Base-by-base conservation (phyloP, 2,329 filamentous ascomycete genomes). In the Paecilomyces sp. region DNA sequence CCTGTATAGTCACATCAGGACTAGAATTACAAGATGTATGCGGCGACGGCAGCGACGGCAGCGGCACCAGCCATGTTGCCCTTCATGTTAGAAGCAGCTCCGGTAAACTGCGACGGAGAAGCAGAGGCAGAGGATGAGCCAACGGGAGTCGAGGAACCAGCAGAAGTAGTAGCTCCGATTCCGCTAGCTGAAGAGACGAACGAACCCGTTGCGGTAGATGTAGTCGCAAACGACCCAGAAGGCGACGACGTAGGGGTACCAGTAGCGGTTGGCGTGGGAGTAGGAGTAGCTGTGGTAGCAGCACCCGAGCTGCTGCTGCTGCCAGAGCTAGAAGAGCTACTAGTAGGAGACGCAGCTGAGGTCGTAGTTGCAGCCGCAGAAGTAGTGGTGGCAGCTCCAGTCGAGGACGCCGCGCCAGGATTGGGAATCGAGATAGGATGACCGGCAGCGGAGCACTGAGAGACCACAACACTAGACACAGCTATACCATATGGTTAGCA, bases 391-490 rank as follows among this genome's bases (percentile, higher is more conserved):
- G 51, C 15, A 15, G 51, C 11, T 11, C 11, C 24, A 47, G 64
- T 60, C 24, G 56, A 59, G n/a, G 24, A 57, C 22, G 56, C 61
- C 28, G 50, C 60, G 11, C 59, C 64, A 52, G 74, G 61, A 6
- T 71, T 66, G 12, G 74, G 72, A n/a, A 77, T 55, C 9, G 65
- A 64, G 63, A 77, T 74, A 34, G 75, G 73, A 58, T 70, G 65
- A 57, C 75, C 72, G 24, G 65, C 74, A 18, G 67, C 61, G 13
- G 69, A 71, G 66, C 75, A 77, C 57, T 72, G 62, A 0, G 63
- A 61, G 30, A 71, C 65, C 33, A 77, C 75, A 53, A 64, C 64
- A 61, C 67, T 70, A 60, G 73, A 75, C 57, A 76, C 74, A 41
- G 70, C 74, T 77, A 50, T 50, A 53, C n/a, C 3, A 18, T n/a